These are phyloP conservation scores for Ogataea trehalophila DNA, from an alignment of 805 yeast genomes.

Conservation along the genomic window DNA sequence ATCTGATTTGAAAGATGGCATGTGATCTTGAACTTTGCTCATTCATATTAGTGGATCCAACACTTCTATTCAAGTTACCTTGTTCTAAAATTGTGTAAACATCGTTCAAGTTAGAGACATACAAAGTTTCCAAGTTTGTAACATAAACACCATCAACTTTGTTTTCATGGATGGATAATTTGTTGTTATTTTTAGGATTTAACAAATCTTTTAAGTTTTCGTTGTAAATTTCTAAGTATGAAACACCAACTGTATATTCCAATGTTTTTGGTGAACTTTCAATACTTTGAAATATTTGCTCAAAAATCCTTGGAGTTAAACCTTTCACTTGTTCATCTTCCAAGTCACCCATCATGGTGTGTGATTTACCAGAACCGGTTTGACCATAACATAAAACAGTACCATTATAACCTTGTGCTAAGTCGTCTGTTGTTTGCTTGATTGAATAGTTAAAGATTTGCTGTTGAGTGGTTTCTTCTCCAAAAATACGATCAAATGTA, in stretches of 20 bases:
- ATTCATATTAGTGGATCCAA: slow-evolving; percentile 65
- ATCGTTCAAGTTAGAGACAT: slow-evolving; percentile 55
- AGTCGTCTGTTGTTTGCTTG: slow-evolving; percentile 59
- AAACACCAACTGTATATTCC: slow-evolving; percentile 63
- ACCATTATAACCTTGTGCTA: slow-evolving; percentile 55
- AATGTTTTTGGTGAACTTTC: slow-evolving; percentile 42
- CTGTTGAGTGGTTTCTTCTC: slow-evolving; percentile 43
- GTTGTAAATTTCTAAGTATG: slow-evolving; percentile 77
- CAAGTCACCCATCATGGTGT: slow-evolving; percentile 67
- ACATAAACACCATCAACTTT: slow-evolving; percentile 63
- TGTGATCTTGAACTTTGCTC: slow-evolving; percentile 74
- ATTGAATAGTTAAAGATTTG: slow-evolving; percentile 59
- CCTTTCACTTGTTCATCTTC: slow-evolving; percentile 44
- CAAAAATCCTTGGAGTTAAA: slow-evolving; percentile 66
- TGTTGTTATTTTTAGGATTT: slow-evolving; percentile 32
- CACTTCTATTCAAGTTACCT: slow-evolving; percentile 54
- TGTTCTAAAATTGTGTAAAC: slow-evolving; percentile 51
- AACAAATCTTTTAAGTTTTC: slow-evolving; percentile 73
- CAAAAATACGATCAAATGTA: slow-evolving; percentile 65
- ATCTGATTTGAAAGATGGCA: slow-evolving; percentile 64
- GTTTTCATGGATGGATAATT: slow-evolving; percentile 59
- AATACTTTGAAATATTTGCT: slow-evolving; percentile 56
- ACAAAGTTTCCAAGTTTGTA: slow-evolving; percentile 59
- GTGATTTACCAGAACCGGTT: slow-evolving; percentile 81
- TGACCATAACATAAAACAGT: slow-evolving; percentile 62